Conservation (phyloP, 306 rosid genomes). For the Cajanus cajan region DNA sequence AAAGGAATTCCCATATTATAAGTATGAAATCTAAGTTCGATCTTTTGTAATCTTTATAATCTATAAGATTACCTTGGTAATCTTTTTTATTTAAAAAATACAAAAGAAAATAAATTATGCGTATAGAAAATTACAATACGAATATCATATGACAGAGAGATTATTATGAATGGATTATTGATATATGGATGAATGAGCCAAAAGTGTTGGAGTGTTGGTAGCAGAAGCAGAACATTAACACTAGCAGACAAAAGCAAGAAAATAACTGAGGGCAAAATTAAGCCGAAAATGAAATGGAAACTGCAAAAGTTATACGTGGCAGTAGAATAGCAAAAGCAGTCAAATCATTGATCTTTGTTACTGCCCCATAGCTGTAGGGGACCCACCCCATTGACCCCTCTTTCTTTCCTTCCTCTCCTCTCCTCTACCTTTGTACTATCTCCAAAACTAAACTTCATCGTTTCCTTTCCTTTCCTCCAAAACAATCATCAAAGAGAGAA, state of each 20-base stretch:
- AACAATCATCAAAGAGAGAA: not conserved
- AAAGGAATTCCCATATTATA: too few species aligned
- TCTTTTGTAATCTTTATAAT: too few species aligned
- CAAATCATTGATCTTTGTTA: slow-evolving; percentile 70
- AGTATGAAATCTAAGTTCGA: too few species aligned
- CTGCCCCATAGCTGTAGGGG: slow-evolving; percentile 66
- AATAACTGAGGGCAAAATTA: not conserved
- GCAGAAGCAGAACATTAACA: slow-evolving; percentile 1
- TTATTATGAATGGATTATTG: not conserved
- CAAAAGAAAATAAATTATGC: not conserved
- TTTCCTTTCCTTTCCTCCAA: not conserved
- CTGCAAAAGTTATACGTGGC: slow-evolving; percentile 54
- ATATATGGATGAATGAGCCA: not conserved
- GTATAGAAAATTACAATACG: not conserved
- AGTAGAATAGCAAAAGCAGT: slow-evolving; percentile 44
- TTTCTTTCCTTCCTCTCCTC: not conserved
- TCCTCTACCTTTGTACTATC: not conserved
- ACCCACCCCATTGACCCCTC: slow-evolving; percentile 37
- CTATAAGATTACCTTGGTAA: too few species aligned
- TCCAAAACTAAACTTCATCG: not conserved
- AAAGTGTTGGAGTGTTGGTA: slow-evolving; percentile 8
- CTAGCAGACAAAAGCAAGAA: slow-evolving; percentile 40
- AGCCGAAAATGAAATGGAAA: slow-evolving; percentile 4
- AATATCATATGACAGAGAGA: not conserved
- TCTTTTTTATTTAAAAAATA: too few species aligned